phyloP scores from a whole-genome alignment of 75 land plant genomes.

The Sequoiadendron giganteum region DNA sequence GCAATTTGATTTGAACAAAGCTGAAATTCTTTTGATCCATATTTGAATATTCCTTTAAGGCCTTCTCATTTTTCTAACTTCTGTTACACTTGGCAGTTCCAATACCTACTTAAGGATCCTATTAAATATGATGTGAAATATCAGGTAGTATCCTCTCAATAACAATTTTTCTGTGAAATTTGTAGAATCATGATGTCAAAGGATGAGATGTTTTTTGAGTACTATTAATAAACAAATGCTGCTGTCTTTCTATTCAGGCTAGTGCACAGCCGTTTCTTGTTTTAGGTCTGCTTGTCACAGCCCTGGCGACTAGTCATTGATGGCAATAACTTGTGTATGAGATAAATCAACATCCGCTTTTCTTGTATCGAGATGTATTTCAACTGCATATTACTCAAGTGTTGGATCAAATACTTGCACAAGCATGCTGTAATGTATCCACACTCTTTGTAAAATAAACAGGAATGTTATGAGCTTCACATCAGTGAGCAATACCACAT shows the following conservation, averaged over 20 bases:
- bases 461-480: background rate
- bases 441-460: background rate
- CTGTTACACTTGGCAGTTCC: conserved; percentile 46
- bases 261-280: conserved; percentile 96
- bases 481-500: background rate
- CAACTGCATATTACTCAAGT: background rate
- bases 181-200: background rate
- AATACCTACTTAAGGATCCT: conserved; percentile 92
- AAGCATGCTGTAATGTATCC: background rate
- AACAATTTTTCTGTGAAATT: background rate
- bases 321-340: conserved; percentile 1
- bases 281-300: conserved; percentile 85
- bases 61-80: conserved; percentile 1
- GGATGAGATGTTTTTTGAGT: background rate
- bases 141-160: conserved; percentile 52
- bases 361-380: background rate
- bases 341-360: background rate
- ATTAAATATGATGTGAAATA: conserved; percentile 93
- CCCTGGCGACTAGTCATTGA: conserved; percentile 89
- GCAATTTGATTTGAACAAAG: background rate
- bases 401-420: background rate
- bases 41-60: background rate
- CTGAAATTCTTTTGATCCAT: background rate
- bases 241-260: conserved; percentile 43
- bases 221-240: background rate